These are phyloP conservation scores for Quaeritorhiza haematococci DNA, from an alignment of 371 early-diverging fungal species.

Conservation along the genomic window DNA sequence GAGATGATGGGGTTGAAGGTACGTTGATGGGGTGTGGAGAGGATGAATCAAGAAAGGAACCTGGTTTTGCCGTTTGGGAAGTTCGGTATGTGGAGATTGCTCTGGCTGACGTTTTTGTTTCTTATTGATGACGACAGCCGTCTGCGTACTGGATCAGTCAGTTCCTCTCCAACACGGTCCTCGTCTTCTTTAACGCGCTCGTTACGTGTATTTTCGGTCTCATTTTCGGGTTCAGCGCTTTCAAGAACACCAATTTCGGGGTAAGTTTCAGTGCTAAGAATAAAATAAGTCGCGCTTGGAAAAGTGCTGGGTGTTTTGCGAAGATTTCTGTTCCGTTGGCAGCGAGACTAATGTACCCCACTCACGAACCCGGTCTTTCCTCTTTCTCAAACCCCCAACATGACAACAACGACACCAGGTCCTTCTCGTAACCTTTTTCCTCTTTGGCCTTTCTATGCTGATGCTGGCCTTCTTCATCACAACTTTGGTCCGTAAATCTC, in stretches of 20 bases:
- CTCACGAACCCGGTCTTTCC: too few species aligned
- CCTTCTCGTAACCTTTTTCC: conserved; percentile 55
- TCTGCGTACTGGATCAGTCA: conserved; percentile 58
- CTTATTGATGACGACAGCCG: conserved; percentile 7
- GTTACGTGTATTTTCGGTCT: conserved; percentile 54
- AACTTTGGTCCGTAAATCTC: conserved; percentile 46
- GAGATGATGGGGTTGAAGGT: conserved; percentile 67
- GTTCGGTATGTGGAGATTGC: too few species aligned
- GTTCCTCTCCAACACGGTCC: conserved; percentile 47
- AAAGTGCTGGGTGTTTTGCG: too few species aligned
- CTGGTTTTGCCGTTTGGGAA: not conserved
- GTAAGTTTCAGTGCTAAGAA: conserved; percentile 17
- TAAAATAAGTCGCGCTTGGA: too few species aligned
- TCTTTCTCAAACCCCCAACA: too few species aligned
- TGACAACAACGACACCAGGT: conserved; percentile 19
- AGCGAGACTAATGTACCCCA: too few species aligned
- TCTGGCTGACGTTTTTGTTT: not conserved
- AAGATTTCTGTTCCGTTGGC: too few species aligned
- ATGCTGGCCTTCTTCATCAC: conserved; percentile 65
- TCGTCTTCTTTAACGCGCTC: conserved; percentile 53
- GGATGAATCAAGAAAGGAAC: not conserved
- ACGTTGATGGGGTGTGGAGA: not conserved
- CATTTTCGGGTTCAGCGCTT: conserved; percentile 52
- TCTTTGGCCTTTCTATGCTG: conserved; percentile 67
- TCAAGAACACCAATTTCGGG: conserved; percentile 51